phyloP scores from a whole-genome alignment of 2,329 filamentous ascomycete genomes.

The Periglandula ipomoeae region DNA sequence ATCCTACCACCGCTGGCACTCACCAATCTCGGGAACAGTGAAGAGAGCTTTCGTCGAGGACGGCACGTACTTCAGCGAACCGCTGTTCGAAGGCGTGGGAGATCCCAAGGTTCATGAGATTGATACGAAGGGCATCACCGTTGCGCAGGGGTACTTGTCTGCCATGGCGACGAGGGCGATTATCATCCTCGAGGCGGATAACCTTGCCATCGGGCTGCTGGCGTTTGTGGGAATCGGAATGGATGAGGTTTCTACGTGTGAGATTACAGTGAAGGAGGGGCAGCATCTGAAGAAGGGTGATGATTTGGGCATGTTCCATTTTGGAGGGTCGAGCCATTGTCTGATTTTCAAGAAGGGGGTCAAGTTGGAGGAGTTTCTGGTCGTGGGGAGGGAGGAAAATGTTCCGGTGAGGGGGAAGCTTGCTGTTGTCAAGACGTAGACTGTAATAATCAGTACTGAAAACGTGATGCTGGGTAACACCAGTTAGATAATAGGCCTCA shows the following conservation, averaged over 20 bases:
- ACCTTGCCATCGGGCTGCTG: constrained; percentile 57
- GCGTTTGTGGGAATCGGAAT: constrained; percentile 65
- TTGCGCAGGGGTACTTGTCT: constrained; percentile 57
- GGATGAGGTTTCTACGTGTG: constrained; percentile 67
- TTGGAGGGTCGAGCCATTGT: constrained; percentile 64
- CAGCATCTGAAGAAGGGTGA: constrained; percentile 61
- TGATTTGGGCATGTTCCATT: constrained; percentile 71
- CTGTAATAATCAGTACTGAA: no score
- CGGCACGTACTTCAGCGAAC: constrained; percentile 61
- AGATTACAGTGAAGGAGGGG: constrained; percentile 59
- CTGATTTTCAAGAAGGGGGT: constrained; percentile 55
- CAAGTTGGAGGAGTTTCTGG: constrained; percentile 31
- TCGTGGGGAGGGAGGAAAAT: constrained; percentile 26
- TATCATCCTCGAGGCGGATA: constrained; percentile 63
- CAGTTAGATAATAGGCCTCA: no score
- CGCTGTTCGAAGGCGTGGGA: constrained; percentile 27
- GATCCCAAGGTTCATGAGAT: constrained; percentile 24
- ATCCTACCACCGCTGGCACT: constrained; percentile 65
- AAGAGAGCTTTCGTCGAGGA: constrained; percentile 47
- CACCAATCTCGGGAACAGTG: constrained; percentile 55
- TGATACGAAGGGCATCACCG: constrained; percentile 31
- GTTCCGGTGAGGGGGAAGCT: constrained; percentile 29
- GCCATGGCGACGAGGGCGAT: constrained; percentile 60
- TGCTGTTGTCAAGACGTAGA: constrained; percentile 20
- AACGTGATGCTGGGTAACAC: no score